Base-by-base conservation (phyloP, 345 rosid species). In the Ceriops tagal region DNA sequence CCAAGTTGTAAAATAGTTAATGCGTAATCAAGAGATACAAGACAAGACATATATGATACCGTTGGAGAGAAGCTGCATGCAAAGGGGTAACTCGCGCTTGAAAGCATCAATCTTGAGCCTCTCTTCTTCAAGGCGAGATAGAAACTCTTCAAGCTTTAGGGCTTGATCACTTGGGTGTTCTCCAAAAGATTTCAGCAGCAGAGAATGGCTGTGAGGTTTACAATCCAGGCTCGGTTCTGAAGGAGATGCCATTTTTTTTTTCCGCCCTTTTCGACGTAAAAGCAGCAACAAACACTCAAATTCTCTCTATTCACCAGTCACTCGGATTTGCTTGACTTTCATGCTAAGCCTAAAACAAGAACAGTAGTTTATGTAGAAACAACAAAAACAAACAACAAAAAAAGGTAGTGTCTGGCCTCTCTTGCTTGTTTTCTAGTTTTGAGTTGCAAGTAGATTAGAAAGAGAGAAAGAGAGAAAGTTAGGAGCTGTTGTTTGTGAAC, bases 1-100 rank as follows among this genome's bases (percentile, higher is more conserved):
- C 15, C 18, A 43, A 43, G 49, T 4, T 43, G 49, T 11, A 43
- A 43, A 43, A 43, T 15, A 15, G 4, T 13, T 13, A 43, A 43
- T 43, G 49, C 49, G 15, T 43, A 43, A 11, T 15, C 49, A 13
- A 43, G 49, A 43, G 18, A 43, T 11, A 43, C 49, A 43, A 43
- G 18, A 43, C 49, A 13, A 43, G 49, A 43, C 49, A 43, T 43
- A 3, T 43, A 43, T 13, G 18, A 71, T 85, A 91, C 99, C 99
- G 71, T 86, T 85, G 69, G 90, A 67, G 80, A 96, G 99, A 80
- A 96, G 99, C 63, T 96, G 98, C 98, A 96, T 92, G 92, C 99
- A 96, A 72, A 96, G 98, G 1, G 99, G 99, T 27, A 96, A 91
- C 79, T 96, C 99, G 9, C 99, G 96, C 78, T 96, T 96, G 84